A percentile compares a stretch with the other conserved stretches of the same genome.
Evolutionary conservation across 2,329 filamentous ascomycete genomes (phyloP).

Genomic region (Neonectria coccinea): DNA sequence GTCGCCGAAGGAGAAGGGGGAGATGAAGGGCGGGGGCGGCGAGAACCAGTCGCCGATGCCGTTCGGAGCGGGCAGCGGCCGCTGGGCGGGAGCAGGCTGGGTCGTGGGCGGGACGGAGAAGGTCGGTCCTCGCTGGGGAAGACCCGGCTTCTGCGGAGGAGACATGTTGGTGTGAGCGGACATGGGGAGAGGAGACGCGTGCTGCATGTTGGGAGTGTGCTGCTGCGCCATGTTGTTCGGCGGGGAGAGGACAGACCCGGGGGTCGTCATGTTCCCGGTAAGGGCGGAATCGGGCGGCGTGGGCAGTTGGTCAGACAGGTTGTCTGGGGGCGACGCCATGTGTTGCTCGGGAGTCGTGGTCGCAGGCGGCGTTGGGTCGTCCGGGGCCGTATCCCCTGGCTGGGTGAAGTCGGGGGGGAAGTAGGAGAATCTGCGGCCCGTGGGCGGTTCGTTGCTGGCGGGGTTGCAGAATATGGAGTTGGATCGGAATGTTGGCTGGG

Average conservation of each 20-base stretch:
- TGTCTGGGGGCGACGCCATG: conserved; percentile 46
- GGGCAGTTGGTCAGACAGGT: conserved; percentile 52
- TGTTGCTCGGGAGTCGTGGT: conserved; percentile 46
- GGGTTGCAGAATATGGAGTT: conserved; percentile 75
- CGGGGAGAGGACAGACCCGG: conserved; percentile 54
- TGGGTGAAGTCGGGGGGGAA: conserved; percentile 68
- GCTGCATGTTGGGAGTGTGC: conserved; percentile 44
- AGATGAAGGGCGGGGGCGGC: conserved; percentile 64
- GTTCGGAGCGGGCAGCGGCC: conserved; percentile 56
- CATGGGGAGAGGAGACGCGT: conserved; percentile 44
- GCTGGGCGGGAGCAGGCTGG: conserved; percentile 55
- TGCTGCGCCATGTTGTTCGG: conserved; percentile 50
- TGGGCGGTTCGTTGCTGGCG: conserved; percentile 62
- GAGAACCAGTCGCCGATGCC: conserved; percentile 66
- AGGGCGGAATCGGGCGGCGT: conserved; percentile 60
- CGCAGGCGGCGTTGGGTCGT: conserved; percentile 52
- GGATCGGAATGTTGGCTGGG: conserved; percentile 70
- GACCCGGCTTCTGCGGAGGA: conserved; percentile 45
- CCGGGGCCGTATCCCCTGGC: conserved; percentile 47
- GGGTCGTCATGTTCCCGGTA: conserved; percentile 45
- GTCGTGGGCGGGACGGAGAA: conserved; percentile 57
- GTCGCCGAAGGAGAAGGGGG: conserved; percentile 62
- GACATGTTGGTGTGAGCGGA: conserved; percentile 49
- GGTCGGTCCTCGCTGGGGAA: conserved; percentile 46
- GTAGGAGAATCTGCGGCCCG: conserved; percentile 71